phyloP scores from a whole-genome alignment of 2,329 filamentous ascomycete genomes.

The Penicillium sp. region DNA sequence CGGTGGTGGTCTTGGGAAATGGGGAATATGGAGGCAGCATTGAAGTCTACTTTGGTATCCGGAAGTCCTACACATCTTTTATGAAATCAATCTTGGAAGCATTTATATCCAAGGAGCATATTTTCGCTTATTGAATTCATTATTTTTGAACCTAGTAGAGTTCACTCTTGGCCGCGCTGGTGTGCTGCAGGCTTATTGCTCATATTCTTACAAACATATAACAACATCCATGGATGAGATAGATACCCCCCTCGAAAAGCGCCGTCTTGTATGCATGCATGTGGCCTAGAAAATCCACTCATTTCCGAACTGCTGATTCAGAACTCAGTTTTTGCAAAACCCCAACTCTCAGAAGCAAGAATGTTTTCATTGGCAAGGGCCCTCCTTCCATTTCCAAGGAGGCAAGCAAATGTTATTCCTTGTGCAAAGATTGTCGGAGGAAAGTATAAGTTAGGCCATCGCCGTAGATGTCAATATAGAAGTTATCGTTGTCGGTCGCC shows the following conservation, averaged over 20 bases:
- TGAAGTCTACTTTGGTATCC: not conserved
- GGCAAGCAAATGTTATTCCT: too few species aligned
- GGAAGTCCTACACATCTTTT: too few species aligned
- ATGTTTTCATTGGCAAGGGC: not conserved
- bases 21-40: slow-evolving; percentile 32
- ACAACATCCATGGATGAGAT: slow-evolving; percentile 2
- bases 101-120: too few species aligned
- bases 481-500: slow-evolving; percentile 65
- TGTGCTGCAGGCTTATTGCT: not conserved
- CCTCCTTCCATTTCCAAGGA: slow-evolving; percentile 25
- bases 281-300: not conserved
- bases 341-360: slow-evolving; percentile 30
- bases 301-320: not conserved
- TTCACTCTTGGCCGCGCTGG: too few species aligned
- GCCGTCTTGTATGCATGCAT: slow-evolving; percentile 28
- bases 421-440: too few species aligned
- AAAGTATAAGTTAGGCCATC: slow-evolving; percentile 45
- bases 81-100: too few species aligned
- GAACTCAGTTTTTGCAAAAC: slow-evolving; percentile 10
- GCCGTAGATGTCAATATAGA: slow-evolving; percentile 71
- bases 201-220: slow-evolving; percentile 16
- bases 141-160: too few species aligned
- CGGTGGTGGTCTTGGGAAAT: slow-evolving; percentile 37
- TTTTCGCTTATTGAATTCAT: too few species aligned
- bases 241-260: slow-evolving; percentile 15